Conservation (phyloP, 2,329 filamentous ascomycete species). For the Proliferodiscus dingleyae region DNA sequence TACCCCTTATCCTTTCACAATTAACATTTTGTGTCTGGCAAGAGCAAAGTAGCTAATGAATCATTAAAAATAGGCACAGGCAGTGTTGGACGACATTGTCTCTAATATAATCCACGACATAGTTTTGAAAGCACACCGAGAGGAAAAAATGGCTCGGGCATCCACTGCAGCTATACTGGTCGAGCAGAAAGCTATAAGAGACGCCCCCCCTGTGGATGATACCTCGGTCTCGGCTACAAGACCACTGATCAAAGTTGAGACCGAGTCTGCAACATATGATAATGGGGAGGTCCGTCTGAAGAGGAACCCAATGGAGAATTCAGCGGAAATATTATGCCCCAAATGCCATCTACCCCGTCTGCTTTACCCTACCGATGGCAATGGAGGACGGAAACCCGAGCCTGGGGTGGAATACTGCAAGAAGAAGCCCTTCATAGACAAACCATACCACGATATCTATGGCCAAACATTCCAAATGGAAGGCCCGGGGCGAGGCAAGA, state of each 20-base stretch:
- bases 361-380: slow-evolving; percentile 67
- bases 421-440: slow-evolving; percentile 71
- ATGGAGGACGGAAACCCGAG: slow-evolving; percentile 59
- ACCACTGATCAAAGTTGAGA: slow-evolving; percentile 47
- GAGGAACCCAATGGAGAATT: slow-evolving; percentile 67
- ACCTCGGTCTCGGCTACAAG: slow-evolving; percentile 43
- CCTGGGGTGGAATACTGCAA: slow-evolving; percentile 72
- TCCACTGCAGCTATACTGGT: slow-evolving; percentile 59
- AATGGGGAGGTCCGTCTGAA: slow-evolving; percentile 65
- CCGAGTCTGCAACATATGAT: slow-evolving; percentile 64
- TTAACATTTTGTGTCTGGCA: slow-evolving; percentile 11
- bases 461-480: slow-evolving; percentile 75
- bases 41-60: slow-evolving; percentile 17
- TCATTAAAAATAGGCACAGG: slow-evolving; percentile 45
- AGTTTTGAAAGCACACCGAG: slow-evolving; percentile 67
- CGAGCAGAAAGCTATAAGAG: slow-evolving; percentile 43
- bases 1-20: slow-evolving; percentile 8
- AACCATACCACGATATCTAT: slow-evolving; percentile 74
- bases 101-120: slow-evolving; percentile 75
- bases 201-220: slow-evolving; percentile 22
- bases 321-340: slow-evolving; percentile 66
- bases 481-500: slow-evolving; percentile 71
- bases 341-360: slow-evolving; percentile 71
- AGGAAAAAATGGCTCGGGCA: slow-evolving; percentile 71
- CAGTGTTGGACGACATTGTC: slow-evolving; percentile 68